Conservation (phyloP, 345 rosid species). For the Dipteronia sinensis region DNA sequence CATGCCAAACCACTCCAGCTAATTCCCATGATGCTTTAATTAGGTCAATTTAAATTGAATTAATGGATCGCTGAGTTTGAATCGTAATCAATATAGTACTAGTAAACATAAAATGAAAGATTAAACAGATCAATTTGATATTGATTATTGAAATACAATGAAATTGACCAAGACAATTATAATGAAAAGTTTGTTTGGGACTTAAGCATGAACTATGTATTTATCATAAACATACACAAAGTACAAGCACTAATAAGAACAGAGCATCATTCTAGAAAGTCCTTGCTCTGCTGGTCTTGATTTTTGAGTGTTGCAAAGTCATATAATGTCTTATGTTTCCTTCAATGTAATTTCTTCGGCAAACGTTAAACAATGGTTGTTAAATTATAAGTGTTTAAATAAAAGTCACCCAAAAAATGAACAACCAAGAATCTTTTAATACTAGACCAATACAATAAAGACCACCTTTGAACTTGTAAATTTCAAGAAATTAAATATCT, state of each 20-base stretch:
- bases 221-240: neutral
- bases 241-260: neutral
- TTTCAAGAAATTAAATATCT: neutral
- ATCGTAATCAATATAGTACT: neutral
- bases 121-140: neutral
- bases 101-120: neutral
- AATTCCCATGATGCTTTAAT: neutral
- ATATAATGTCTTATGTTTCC: neutral
- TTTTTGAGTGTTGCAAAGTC: neutral
- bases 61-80: neutral
- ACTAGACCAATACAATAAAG: neutral
- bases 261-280: neutral
- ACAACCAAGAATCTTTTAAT: neutral
- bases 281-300: neutral
- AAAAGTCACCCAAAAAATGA: neutral
- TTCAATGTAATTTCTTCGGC: neutral
- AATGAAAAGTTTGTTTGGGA: conserved; percentile 2
- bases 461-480: neutral
- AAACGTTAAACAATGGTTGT: neutral
- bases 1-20: conserved; percentile 11
- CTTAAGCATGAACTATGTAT: conserved; percentile 13
- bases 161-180: neutral
- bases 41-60: neutral
- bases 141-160: neutral
- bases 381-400: neutral